Base-by-base conservation (phyloP, 106 monocot genomes). In the Dendrobium officinale region DNA sequence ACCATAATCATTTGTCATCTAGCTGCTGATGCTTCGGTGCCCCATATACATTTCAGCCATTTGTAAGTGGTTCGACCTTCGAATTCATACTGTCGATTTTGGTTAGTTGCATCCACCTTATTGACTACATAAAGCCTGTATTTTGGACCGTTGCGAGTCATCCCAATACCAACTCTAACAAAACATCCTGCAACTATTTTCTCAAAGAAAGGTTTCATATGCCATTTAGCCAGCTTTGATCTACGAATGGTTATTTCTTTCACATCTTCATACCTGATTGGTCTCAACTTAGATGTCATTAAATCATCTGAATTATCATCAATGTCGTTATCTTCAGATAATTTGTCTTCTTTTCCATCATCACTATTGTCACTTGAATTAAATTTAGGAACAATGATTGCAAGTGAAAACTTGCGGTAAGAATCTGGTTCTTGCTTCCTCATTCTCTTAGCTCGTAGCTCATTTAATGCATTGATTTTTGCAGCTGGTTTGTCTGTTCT, bases 131-230 rank as follows among this genome's bases (percentile, higher is more conserved):
- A 92, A 3, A 95, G 80, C 85, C 85, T 77, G 64, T 90, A 95
- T 29, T 82, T 85, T n/a, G 88, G 83, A 16, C 91, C 93, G 0
- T 82, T 82, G 16, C 83, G 82, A 33, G 89, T 75, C 79, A 80
- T 82, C 42, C 87, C 87, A 76, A 94, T 86, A 3, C 91, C 88
- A 22, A 94, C 81, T 26, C 93, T 80, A 22, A 94, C 91, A 82
- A 89, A 94, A 77, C 91, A 91, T 13, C 93, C 91, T 1, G 67
- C 77, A 51, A 94, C 81, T 9, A 94, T 79, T 2, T 94, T 89
- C 75, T 94, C 93, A 74, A 94, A 94, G 77, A 94, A 94, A 6
- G 93, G 93, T 56, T 94, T 91, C 89, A 88, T 86, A 75, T 89
- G 89, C 91, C 89, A 27, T 27, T 27, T 27, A 27, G 0, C 27